Base-by-base conservation (phyloP, 2,329 filamentous ascomycete species). In the Botrytis medusae region DNA sequence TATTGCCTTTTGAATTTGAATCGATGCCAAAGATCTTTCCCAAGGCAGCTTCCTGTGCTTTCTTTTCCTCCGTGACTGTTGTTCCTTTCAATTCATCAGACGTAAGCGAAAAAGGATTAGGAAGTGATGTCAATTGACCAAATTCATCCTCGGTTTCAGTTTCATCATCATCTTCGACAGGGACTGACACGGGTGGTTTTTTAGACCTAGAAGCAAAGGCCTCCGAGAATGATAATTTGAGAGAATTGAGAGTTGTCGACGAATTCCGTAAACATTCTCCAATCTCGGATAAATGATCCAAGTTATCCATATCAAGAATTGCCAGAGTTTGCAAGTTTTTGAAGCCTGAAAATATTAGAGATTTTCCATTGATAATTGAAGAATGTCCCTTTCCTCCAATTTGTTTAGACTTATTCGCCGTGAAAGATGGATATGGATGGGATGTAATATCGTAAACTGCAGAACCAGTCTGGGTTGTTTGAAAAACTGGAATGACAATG, bases 221-320 rank as follows among this genome's bases (percentile, higher is more conserved):
- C 48, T 87, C 83, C 0, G 89, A 91, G 73, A 91, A 86, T 7
- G 89, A 91, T 22, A 91, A 80, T 69, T 86, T 84, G 40, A 91
- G 81, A 63, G 86, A 84, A 34, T 83, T 85, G 34, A 91, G 82
- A 0, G 87, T 88, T 1, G 85, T 83, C 2, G 86, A 84, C 1
- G 86, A 90, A 75, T 87, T 87, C 18, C 83, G 83, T 37, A 91
- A 81, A 77, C 88, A 90, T 8, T 83, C 78, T 74, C 85, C 86
- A 74, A 91, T 83, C 79, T 91, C 89, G 2, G 83, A 79, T 20
- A 90, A 77, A 46, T 88, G 82, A 48, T 89, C 87, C 7, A 90
- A 82, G 42, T 82, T 84, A 74, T 91, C 89, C 70, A 91, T 90
- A 75, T 91, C 89, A 48, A 91, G 82, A 10, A 91, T 82, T 6